Conservation (phyloP, 2,329 filamentous ascomycete genomes). For the Colletotrichum tanaceti region DNA sequence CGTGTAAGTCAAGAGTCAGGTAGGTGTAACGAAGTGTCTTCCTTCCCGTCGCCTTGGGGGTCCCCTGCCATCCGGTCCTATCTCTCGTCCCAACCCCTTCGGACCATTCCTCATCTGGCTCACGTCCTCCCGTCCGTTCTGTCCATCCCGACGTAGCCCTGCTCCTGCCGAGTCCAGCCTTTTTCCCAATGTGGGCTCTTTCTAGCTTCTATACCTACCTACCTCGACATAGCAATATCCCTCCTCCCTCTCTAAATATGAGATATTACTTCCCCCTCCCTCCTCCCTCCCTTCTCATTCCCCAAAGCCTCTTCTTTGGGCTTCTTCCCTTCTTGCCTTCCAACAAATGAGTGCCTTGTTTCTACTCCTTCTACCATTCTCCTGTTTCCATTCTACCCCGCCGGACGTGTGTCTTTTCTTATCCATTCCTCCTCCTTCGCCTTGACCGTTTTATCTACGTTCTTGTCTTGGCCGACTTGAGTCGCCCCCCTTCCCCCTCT, state of each 20-base stretch:
- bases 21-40: conserved; percentile 2
- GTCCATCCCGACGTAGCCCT: conserved; percentile 2
- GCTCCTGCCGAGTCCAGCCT: conserved; percentile 5
- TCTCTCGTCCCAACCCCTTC: neutral
- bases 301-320: conserved; percentile 21
- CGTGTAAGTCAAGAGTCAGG: conserved; percentile 3
- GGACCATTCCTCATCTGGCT: neutral
- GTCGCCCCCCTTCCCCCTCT: conserved; percentile 2
- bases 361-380: conserved; percentile 8
- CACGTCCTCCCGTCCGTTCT: conserved; percentile 14
- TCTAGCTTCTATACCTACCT: conserved; percentile 1
- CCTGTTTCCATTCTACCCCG: conserved; percentile 4
- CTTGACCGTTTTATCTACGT: conserved; percentile 11
- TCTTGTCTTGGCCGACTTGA: conserved; percentile 23
- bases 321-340: conserved; percentile 31
- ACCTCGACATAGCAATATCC: conserved; percentile 25
- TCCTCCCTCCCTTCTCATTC: conserved; percentile 22
- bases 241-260: conserved; percentile 12
- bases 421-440: conserved; percentile 13
- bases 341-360: conserved; percentile 9
- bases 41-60: conserved; percentile 26
- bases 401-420: conserved; percentile 15
- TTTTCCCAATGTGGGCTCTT: neutral
- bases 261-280: conserved; percentile 13
- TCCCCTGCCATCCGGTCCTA: conserved; percentile 21